phyloP scores from a whole-genome alignment of 2,329 filamentous ascomycete species.

The Lachnellula cervina region DNA sequence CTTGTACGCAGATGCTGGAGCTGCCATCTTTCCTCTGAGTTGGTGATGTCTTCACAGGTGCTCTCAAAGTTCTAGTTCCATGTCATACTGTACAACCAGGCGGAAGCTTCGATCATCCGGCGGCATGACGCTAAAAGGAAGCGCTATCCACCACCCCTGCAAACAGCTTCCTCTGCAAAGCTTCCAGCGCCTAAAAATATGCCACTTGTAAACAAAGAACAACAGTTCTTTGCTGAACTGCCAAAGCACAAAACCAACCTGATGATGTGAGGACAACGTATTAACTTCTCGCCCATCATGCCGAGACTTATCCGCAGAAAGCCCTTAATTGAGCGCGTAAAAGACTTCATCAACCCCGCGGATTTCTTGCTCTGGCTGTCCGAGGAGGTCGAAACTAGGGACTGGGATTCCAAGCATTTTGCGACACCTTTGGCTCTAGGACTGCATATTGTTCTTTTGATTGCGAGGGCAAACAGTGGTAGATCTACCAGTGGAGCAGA shows the following conservation, averaged over 20 bases:
- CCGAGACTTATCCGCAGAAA: constrained; percentile 78
- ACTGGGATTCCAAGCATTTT: constrained; percentile 80
- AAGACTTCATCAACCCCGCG: constrained; percentile 74
- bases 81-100: neutral
- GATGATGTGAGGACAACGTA: constrained; percentile 34
- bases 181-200: neutral
- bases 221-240: neutral
- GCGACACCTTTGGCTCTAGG: constrained; percentile 69
- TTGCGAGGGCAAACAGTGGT: constrained; percentile 73
- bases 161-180: neutral
- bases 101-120: constrained; percentile 3
- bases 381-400: constrained; percentile 85
- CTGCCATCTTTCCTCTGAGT: constrained; percentile 46
- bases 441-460: constrained; percentile 74
- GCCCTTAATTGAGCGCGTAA: constrained; percentile 75
- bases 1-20: constrained; percentile 57
- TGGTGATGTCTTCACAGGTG: neutral
- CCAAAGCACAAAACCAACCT: neutral
- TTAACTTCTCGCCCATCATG: constrained; percentile 40
- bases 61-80: neutral
- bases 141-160: constrained; percentile 8
- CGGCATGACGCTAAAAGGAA: constrained; percentile 11
- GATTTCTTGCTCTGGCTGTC: constrained; percentile 89
- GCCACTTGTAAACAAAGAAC: constrained; percentile 19
- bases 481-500: constrained; percentile 49